Evolutionary conservation across 148 eudicot species (phyloP).

Genomic region (Cornus controversa): DNA sequence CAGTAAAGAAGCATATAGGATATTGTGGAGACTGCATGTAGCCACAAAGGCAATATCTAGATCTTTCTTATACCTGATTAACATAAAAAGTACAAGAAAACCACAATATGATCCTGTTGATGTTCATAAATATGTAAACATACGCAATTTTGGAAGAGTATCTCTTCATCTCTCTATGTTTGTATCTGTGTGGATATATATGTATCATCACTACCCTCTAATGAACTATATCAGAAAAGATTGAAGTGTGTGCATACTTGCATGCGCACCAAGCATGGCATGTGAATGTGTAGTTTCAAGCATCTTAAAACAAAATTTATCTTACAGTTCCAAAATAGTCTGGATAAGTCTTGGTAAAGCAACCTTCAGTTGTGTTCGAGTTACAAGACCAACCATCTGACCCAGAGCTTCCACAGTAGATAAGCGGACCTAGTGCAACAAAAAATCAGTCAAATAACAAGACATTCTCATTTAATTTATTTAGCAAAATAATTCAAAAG

Average conservation of each 20-base stretch:
- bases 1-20: slow-evolving; percentile 75
- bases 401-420: slow-evolving; percentile 90
- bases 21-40: slow-evolving; percentile 85
- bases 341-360: slow-evolving; percentile 93
- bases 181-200: background rate
- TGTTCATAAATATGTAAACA: background rate
- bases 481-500: background rate
- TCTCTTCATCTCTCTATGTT: background rate
- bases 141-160: background rate
- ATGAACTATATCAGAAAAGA: background rate
- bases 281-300: background rate
- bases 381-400: slow-evolving; percentile 90
- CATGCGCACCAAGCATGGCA: background rate
- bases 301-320: slow-evolving; percentile 2
- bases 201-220: background rate
- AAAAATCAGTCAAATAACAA: background rate
- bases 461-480: background rate
- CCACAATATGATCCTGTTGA: slow-evolving; percentile 1
- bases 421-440: slow-evolving; percentile 55
- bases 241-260: background rate
- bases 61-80: slow-evolving; percentile 76
- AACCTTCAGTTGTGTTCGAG: slow-evolving; percentile 70
- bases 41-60: slow-evolving; percentile 73
- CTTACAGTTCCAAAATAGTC: slow-evolving; percentile 93
- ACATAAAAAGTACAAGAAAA: slow-evolving; percentile 7